Percentiles rank a stretch among this genome's conserved stretches.
Conservation (phyloP, 208 protist genomes). For the Trypanosoma vivax region DNA sequence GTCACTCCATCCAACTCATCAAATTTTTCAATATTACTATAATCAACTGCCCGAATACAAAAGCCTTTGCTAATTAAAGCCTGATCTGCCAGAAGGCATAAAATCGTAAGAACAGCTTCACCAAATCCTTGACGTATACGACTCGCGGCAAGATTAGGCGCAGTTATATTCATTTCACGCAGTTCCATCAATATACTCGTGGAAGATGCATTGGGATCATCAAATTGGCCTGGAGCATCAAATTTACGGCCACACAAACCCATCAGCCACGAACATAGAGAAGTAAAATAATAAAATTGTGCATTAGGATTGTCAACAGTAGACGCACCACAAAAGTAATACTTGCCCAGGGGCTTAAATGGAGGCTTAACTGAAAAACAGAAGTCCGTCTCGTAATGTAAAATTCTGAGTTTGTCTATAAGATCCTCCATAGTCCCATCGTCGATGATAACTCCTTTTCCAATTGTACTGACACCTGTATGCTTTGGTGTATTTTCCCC, state of each 20-base stretch:
- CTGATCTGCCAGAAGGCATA: conserved; percentile 69
- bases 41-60: conserved; percentile 61
- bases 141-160: conserved; percentile 72
- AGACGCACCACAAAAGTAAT: conserved; percentile 74
- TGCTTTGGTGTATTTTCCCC: conserved; percentile 14
- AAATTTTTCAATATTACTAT: conserved; percentile 67
- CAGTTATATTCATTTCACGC: conserved; percentile 61
- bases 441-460: conserved; percentile 23
- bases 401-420: conserved; percentile 77
- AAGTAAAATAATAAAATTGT: conserved; percentile 90
- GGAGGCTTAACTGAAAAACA: conserved; percentile 61
- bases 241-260: conserved; percentile 60
- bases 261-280: conserved; percentile 84
- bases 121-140: conserved; percentile 81
- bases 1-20: conserved; percentile 70
- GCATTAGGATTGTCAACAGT: conserved; percentile 82
- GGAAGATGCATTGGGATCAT: conserved; percentile 81
- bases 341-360: conserved; percentile 74
- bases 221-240: conserved; percentile 80
- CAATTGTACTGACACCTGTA: conserved; percentile 10
- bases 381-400: conserved; percentile 80
- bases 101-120: conserved; percentile 66
- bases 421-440: conserved; percentile 81
- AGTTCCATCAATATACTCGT: conserved; percentile 81
- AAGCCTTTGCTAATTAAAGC: conserved; percentile 57